Base-by-base conservation (phyloP, 495 filamentous ascomycete genomes). In the Sporormia fimetaria region DNA sequence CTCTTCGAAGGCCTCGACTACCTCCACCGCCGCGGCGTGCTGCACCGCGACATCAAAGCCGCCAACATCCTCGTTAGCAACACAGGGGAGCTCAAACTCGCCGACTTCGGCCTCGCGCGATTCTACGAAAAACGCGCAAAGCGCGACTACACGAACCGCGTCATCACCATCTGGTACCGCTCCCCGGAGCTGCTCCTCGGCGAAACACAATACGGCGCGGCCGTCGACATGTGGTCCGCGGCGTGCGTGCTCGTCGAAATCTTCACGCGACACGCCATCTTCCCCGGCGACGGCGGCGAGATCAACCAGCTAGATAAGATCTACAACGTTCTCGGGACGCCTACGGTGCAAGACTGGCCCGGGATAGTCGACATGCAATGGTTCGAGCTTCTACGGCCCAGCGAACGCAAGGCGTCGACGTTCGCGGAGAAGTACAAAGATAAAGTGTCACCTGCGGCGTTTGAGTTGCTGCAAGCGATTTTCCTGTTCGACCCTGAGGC, bases 141-240 rank as follows among this genome's bases (percentile, higher is more conserved):
- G 54, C 73, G 90, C n/a, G 87, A 96, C 58, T 99, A 96, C 51
- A 99, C 90, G 8, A 99, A 99, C 55, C 83, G 90, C 15, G 93
- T 99, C 45, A 94, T 99, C 54, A 99, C 90, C 10, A 84, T 88
- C 40, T 99, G 90, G 90, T 99, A 99, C 57, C 73, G 90, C 10
- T 84, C 87, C 0, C 90, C 90, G 0, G 92, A 99, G 60, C 75
- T 99, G 9, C 71, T 99, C 2, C 69, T 96, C 2, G 90, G 90
- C 3, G 90, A 95, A 55, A 96, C 90, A 3, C 77, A 82, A 46
- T 99, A 99, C 57, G 87, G 87, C 8, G 83, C 86, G 0, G 85
- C 84, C 2, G 92, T 96, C 3, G 90, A 99, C 54, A 86, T 99
- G 40, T 99, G 90, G 90, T 90, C 83, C 57, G 90, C 90, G 11